Evolutionary conservation across 208 protist genomes (phyloP).

Genomic region (Wallacemonas sp.): DNA sequence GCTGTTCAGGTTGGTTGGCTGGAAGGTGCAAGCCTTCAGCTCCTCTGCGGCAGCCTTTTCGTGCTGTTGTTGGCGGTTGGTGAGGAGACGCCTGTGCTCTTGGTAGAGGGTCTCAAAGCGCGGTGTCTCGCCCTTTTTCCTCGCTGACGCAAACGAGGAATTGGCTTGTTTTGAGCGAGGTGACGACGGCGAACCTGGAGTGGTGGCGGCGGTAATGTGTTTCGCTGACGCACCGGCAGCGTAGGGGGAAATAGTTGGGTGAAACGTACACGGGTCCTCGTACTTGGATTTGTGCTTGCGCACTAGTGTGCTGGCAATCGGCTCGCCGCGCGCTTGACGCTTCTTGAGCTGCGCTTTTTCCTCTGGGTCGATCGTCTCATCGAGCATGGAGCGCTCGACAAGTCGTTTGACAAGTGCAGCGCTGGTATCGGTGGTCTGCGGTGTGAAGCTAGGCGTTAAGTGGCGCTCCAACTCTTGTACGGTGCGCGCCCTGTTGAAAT

Average conservation of each 20-base stretch:
- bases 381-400: slow-evolving; percentile 41
- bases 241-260: slow-evolving; percentile 43
- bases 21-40: slow-evolving; percentile 34
- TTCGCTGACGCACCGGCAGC: slow-evolving; percentile 17
- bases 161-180: slow-evolving; percentile 14
- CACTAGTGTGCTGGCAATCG: slow-evolving; percentile 32
- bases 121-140: background rate
- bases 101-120: slow-evolving; percentile 32
- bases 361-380: slow-evolving; percentile 21
- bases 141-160: slow-evolving; percentile 4
- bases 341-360: slow-evolving; percentile 25
- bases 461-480: slow-evolving; percentile 38
- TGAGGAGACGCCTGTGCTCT: slow-evolving; percentile 23
- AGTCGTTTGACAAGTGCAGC: slow-evolving; percentile 45
- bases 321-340: slow-evolving; percentile 25
- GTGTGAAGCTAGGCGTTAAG: slow-evolving; percentile 68
- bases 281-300: slow-evolving; percentile 65
- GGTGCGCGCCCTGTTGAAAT: slow-evolving; percentile 36
- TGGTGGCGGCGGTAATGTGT: background rate
- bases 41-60: slow-evolving; percentile 36
- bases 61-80: slow-evolving; percentile 19
- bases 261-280: slow-evolving; percentile 71
- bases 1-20: slow-evolving; percentile 39
- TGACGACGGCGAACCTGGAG: background rate
- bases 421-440: slow-evolving; percentile 47